Base-by-base conservation (phyloP, 768 basidiomycete species). In the Mycena amicta region DNA sequence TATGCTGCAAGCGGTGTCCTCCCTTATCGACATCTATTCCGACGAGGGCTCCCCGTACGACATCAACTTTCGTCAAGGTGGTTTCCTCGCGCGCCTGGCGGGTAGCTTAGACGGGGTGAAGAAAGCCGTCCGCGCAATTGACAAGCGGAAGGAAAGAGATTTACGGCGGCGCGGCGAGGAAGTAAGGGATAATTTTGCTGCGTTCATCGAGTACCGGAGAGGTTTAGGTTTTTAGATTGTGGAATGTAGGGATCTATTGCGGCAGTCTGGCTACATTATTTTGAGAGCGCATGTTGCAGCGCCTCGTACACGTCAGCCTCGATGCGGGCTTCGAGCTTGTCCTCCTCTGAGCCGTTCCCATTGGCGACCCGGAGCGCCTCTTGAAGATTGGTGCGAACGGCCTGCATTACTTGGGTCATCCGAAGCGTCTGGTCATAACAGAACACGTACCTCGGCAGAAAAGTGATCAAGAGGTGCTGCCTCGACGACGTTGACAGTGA, bases 291-390 rank as follows among this genome's bases (percentile, higher is more conserved):
- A 63, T 90, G 84, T 73, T 98, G 95, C 59, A 99, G 81, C 41
- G 93, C 86, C 80, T 98, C 97, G 71, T 95, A 98, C 56, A 98
- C 95, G 70, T 96, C 95, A 31, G 91, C 90, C 77, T 99, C 96
- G 71, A 98, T 86, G 65, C 86, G 84, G 29, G 95, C 97, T 77
- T 95, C 95, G 59, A 88, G 77, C 81, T 94, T 98, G 74, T 94
- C 94, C 66, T 89, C 88, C 74, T 98, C 97, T 45, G 93, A 87
- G 28, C 94, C 95, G 69, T 81, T 90, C 41, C 95, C 93, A 40
- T 80, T 72, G 2, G 87, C 83, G 29, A 93, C 91, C 71, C 84
- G 87, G 73, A 90, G 80, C 25, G 95, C 95, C 68, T 98, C 95
- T 66, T 89, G 85, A 28, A 98, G 83, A 72, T 93, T 93, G 28